Evolutionary conservation across 2,329 filamentous ascomycete genomes (phyloP), one percentile per base, ranked within the genome.

Genomic region (Talaromyces sp.): DNA sequence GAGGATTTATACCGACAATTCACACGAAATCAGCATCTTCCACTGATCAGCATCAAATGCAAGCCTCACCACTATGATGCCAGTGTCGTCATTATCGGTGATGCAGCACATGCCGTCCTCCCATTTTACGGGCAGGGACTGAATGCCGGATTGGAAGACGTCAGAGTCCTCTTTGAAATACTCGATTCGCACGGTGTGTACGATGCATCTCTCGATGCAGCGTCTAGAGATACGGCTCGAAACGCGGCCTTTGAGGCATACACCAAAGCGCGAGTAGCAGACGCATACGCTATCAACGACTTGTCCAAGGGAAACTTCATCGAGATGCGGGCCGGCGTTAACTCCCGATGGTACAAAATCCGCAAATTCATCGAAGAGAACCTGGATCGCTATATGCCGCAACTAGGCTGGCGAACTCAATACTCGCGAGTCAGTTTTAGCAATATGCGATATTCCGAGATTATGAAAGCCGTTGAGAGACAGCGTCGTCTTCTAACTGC

Each of bases 91-190:
- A 90, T 99, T 51, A 71, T 99, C 36, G 94, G 94, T 59, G 94
- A 99, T 70, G 91, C 94, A 7, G 92, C 94, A 0, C 94, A 99
- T 71, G 94, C 95, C 58, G 97, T 99, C 87, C 91, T 99, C 0
- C 94, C 94, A 0, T 99, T 99, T 74, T 99, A 97, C 72, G 94
- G 94, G 0, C 94, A 99, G 73, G 94, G 94, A 37, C 95, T 99
- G 86, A 99, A 99, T 69, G 89, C 94, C 0, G 94, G 94, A 0
- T 84, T 99, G 41, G 94, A 99, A 76, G 93, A 97, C 67, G 91
- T 99, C 11, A 86, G 89, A 7, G 86, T 96, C 5, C 82, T 99
- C 1, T 99, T 96, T 73, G 84, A 86, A 0, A 80, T 88, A 43
- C 79, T 97, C 1, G 92, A 97, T 73, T 82, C 84, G 64, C 80